These are phyloP conservation scores for Neurospora sp. DNA, from an alignment of 495 filamentous ascomycete species.

Conservation along the genomic window DNA sequence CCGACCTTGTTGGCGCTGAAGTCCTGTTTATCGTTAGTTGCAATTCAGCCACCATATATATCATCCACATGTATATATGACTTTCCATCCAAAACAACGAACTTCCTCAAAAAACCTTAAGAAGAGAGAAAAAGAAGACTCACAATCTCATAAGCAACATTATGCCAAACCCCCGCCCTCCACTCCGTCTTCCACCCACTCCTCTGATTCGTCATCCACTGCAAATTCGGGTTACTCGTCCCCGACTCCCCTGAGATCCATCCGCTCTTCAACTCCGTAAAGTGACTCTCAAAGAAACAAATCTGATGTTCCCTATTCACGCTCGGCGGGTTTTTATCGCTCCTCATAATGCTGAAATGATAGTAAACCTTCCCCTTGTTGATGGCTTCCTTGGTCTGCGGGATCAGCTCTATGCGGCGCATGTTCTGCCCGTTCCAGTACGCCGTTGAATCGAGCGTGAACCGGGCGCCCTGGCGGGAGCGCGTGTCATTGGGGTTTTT, in stretches of 20 bases:
- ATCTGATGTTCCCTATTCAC: slow-evolving; percentile 58
- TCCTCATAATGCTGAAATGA: slow-evolving; percentile 46
- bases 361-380: slow-evolving; percentile 54
- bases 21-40: slow-evolving; percentile 22
- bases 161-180: slow-evolving; percentile 56
- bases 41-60: background rate
- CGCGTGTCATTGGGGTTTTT: slow-evolving; percentile 55
- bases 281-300: slow-evolving; percentile 62
- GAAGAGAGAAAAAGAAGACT: background rate
- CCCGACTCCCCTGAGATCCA: slow-evolving; percentile 49
- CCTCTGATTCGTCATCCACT: slow-evolving; percentile 35
- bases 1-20: slow-evolving; percentile 51
- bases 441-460: slow-evolving; percentile 52
- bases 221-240: slow-evolving; percentile 38
- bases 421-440: slow-evolving; percentile 47
- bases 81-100: background rate
- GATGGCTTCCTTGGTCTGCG: slow-evolving; percentile 52
- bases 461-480: slow-evolving; percentile 51
- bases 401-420: slow-evolving; percentile 50
- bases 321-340: slow-evolving; percentile 45
- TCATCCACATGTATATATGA: background rate
- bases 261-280: slow-evolving; percentile 64
- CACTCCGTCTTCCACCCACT: slow-evolving; percentile 34
- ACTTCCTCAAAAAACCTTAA: no score
- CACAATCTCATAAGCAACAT: slow-evolving; percentile 55